Evolutionary conservation across 2,329 filamentous ascomycete species (phyloP).

Genomic region (Penicillium sp.): DNA sequence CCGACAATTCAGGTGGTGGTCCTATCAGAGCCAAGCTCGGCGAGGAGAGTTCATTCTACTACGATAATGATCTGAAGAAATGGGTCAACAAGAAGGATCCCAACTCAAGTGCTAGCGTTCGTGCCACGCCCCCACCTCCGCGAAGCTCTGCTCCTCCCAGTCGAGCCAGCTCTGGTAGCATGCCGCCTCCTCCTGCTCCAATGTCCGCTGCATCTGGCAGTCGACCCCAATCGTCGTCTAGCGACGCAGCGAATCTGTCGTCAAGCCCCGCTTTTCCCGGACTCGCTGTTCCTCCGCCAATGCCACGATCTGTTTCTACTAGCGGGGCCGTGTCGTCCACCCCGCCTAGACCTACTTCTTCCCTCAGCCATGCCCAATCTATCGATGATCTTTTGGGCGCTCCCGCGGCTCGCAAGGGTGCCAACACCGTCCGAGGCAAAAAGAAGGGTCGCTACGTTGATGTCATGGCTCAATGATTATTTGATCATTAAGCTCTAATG

Average conservation of each 20-base stretch:
- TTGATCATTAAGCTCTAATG: not conserved
- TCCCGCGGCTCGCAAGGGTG: slow-evolving; percentile 66
- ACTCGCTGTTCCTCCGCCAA: slow-evolving; percentile 31
- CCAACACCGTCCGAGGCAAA: slow-evolving; percentile 61
- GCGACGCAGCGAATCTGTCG: slow-evolving; percentile 26
- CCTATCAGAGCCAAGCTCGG: slow-evolving; percentile 92
- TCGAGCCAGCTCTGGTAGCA: slow-evolving; percentile 55
- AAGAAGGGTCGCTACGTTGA: slow-evolving; percentile 93
- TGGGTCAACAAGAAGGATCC: slow-evolving; percentile 97
- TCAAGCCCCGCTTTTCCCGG: slow-evolving; percentile 34
- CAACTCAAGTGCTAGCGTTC: slow-evolving; percentile 57
- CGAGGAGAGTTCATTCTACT: slow-evolving; percentile 89
- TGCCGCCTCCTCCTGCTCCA: slow-evolving; percentile 46
- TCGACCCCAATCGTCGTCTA: slow-evolving; percentile 35
- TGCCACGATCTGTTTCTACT: slow-evolving; percentile 12
- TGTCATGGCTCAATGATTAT: slow-evolving; percentile 74
- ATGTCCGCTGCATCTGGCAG: slow-evolving; percentile 24
- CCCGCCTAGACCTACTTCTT: slow-evolving; percentile 71
- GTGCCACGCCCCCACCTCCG: slow-evolving; percentile 77
- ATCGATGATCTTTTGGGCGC: slow-evolving; percentile 90
- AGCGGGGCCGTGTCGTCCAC: slow-evolving; percentile 1
- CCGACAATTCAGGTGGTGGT: slow-evolving; percentile 42
- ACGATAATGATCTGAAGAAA: slow-evolving; percentile 92
- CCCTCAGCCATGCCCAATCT: slow-evolving; percentile 87
- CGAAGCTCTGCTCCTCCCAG: slow-evolving; percentile 54